Percentiles rank a stretch among this genome's conserved stretches.
Conservation (phyloP, 2,329 filamentous ascomycete genomes). For the Claviceps monticola region DNA sequence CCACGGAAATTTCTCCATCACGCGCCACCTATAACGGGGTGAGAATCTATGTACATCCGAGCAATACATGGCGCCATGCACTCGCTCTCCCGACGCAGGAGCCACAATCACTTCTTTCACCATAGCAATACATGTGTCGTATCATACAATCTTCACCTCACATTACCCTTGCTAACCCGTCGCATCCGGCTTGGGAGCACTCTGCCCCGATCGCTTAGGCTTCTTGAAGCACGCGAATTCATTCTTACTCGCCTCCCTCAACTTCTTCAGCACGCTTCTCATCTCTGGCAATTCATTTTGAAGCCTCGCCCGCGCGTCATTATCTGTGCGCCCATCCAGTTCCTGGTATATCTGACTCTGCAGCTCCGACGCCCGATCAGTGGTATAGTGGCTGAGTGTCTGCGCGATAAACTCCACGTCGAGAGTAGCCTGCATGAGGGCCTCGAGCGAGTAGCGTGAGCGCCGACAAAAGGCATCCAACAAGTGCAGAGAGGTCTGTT, state of each 20-base stretch:
- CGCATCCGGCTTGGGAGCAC: slow-evolving; percentile 19
- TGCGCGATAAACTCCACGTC: slow-evolving; percentile 96
- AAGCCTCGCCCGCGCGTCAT: slow-evolving; percentile 63
- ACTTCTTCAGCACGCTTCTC: slow-evolving; percentile 70
- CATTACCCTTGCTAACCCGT: slow-evolving; percentile 5
- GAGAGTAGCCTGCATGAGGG: slow-evolving; percentile 91
- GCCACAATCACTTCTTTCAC: not conserved
- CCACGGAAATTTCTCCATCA: too few relatives aligned
- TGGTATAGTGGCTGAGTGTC: slow-evolving; percentile 80
- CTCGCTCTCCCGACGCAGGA: not conserved
- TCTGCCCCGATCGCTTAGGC: slow-evolving; percentile 31
- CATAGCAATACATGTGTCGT: not conserved
- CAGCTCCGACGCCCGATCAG: slow-evolving; percentile 62
- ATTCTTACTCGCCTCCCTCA: slow-evolving; percentile 68
- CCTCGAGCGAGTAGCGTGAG: slow-evolving; percentile 56
- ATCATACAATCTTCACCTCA: not conserved
- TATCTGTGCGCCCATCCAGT: slow-evolving; percentile 78
- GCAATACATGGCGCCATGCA: too few relatives aligned
- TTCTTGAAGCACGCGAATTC: slow-evolving; percentile 81
- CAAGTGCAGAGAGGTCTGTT: slow-evolving; percentile 67
- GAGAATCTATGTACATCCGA: too few relatives aligned
- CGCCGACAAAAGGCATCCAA: slow-evolving; percentile 63
- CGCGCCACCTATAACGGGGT: too few relatives aligned
- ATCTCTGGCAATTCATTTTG: slow-evolving; percentile 85
- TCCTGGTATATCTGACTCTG: slow-evolving; percentile 89